Base-by-base conservation (phyloP, 306 rosid species). In the Rosa chinensis region DNA sequence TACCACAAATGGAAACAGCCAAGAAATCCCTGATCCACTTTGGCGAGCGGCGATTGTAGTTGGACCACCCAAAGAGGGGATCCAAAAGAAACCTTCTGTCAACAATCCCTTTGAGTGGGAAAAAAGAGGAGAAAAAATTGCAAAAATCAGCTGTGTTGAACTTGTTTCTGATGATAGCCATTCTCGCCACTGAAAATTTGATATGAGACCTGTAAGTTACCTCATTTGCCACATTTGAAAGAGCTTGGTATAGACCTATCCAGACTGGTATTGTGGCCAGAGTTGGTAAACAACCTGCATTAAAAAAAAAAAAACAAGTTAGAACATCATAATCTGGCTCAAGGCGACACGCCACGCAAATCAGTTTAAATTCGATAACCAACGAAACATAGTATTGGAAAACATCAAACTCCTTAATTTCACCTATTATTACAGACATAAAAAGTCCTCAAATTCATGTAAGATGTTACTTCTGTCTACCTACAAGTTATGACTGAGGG, bases 71-170 rank as follows among this genome's bases (percentile, higher is more conserved):
- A 96, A 86, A 77, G 99, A 96, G 67, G 99, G 99, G 76, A 96
- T 96, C 98, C 98, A 96, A 81, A 96, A 86, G 94, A 96, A 96
- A 79, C 99, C 99, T 83, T 96, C 99, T 1, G 99, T 96, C 56
- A 96, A 85, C 87, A 96, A 82, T 56, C 99, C 99, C 99, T 96
- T 87, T 74, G 84, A 69, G 58, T 39, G 76, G 44, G 8, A 8
- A 67, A 85, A 78, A 37, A 12, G 6, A 8, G 44, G 28, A 45
- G 62, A 42, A 86, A 73, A 75, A 66, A 62, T 82, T 73, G 79
- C 53, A 70, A 82, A 78, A 75, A 69, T 87, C 73, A 88, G 85
- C 75, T 63, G 79, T 66, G n/a, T 64, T 50, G 48, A 66, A 5
- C 82, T 47, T 69, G 59, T 25, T 45, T 58, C 55, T 47, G 7